Evolutionary conservation across 2,329 filamentous ascomycete species (phyloP).

Genomic region (Bipolaris zeicola): DNA sequence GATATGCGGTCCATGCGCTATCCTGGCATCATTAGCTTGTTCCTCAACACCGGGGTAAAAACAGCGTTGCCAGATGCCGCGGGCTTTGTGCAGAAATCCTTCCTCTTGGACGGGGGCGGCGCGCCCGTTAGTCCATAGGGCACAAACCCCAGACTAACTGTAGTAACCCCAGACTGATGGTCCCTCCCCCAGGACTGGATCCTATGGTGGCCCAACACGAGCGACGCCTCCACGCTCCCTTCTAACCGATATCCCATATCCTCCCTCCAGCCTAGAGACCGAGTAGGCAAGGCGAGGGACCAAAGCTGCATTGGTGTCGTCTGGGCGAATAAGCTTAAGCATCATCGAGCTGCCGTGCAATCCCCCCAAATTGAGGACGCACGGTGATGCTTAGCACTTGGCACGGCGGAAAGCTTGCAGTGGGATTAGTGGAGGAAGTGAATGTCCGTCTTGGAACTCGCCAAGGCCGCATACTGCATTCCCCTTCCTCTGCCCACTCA

Average conservation of each 20-base stretch:
- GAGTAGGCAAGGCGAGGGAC: constrained; percentile 7
- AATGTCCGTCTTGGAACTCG: constrained; percentile 25
- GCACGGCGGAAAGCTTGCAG: constrained; percentile 10
- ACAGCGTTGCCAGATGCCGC: constrained; percentile 20
- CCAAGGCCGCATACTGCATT: constrained; percentile 17
- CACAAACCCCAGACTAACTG: constrained; percentile 7
- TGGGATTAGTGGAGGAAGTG: constrained; percentile 24
- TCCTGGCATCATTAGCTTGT: constrained; percentile 11
- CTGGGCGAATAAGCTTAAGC: constrained; percentile 15
- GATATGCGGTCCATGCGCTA: constrained; percentile 29
- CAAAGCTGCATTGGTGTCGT: constrained; percentile 1
- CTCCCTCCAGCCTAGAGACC: constrained; percentile 1
- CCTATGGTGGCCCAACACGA: background rate
- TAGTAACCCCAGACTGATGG: constrained; percentile 16
- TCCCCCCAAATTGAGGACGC: constrained; percentile 6
- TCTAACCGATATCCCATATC: constrained; percentile 12
- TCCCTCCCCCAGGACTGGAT: background rate
- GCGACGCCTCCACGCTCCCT: constrained; percentile 4
- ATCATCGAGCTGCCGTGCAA: background rate
- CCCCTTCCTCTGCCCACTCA: constrained; percentile 23
- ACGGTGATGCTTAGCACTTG: constrained; percentile 7
- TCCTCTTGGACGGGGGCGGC: no score
- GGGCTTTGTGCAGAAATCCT: constrained; percentile 15
- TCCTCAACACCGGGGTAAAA: constrained; percentile 29
- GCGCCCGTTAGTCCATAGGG: background rate